Evolutionary conservation across 495 filamentous ascomycete genomes (phyloP).

Genomic region (Aspergillus bridgeri): DNA sequence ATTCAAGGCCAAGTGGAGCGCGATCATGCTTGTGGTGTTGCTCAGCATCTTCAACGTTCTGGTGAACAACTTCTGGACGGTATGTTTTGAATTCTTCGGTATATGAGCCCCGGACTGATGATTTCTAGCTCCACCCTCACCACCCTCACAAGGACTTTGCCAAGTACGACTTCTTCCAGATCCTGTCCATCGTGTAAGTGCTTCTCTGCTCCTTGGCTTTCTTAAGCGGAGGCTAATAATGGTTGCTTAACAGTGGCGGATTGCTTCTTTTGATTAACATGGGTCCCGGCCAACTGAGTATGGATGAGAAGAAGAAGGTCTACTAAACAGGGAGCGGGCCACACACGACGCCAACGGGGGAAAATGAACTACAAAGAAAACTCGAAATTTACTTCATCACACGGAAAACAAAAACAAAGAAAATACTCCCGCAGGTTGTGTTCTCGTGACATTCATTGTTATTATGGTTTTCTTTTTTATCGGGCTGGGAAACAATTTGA

Average conservation of each 20-base stretch:
- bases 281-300: slow-evolving; percentile 93
- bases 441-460: neutral
- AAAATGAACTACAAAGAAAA: slow-evolving; percentile 2
- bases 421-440: neutral
- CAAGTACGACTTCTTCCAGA: slow-evolving; percentile 99
- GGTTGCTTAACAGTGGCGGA: slow-evolving; percentile 58
- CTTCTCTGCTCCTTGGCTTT: slow-evolving; percentile 7
- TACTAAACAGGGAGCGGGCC: slow-evolving; percentile 55
- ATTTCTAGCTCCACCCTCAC: slow-evolving; percentile 81
- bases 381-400: neutral
- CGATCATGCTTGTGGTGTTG: slow-evolving; percentile 87
- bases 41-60: slow-evolving; percentile 93
- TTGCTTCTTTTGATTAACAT: slow-evolving; percentile 95
- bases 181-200: slow-evolving; percentile 90
- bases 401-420: neutral
- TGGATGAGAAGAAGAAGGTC: slow-evolving; percentile 99
- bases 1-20: slow-evolving; percentile 99
- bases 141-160: slow-evolving; percentile 99
- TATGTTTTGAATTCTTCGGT: slow-evolving; percentile 48
- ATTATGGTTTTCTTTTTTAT: neutral
- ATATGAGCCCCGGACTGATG: slow-evolving; percentile 19
- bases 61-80: slow-evolving; percentile 99
- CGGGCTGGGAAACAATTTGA: neutral
- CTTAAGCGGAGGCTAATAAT: slow-evolving; percentile 17
- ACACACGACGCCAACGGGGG: slow-evolving; percentile 7